Conservation (phyloP, 1,284 basidiomycete species). For the Ustanciosporium gigantosporum region DNA sequence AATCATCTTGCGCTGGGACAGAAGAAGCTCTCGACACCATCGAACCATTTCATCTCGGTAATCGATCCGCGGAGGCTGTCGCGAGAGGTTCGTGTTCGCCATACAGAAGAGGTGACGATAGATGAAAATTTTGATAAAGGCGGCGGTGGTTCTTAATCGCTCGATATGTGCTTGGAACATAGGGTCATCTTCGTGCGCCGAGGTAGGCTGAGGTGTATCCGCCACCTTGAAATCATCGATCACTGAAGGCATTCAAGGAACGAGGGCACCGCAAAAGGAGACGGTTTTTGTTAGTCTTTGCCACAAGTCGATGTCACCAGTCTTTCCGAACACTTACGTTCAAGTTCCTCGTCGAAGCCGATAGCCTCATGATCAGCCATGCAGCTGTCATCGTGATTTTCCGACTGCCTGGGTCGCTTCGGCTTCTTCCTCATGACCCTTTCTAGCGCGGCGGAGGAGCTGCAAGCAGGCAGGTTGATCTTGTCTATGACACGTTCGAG, state of each 20-base stretch:
- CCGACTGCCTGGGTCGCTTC: constrained; percentile 29
- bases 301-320: neutral
- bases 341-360: constrained; percentile 34
- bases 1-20: constrained; percentile 42
- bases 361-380: constrained; percentile 41
- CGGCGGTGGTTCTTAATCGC: constrained; percentile 30
- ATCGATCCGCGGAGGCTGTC: constrained; percentile 29
- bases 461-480: constrained; percentile 42
- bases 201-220: constrained; percentile 26
- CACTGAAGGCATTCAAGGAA: constrained; percentile 2
- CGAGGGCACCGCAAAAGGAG: neutral
- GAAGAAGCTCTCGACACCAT: constrained; percentile 36
- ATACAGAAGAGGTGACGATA: constrained; percentile 27
- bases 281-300: neutral
- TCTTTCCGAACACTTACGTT: constrained; percentile 3
- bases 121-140: constrained; percentile 42
- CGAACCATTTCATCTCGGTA: constrained; percentile 42
- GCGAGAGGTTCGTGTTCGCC: constrained; percentile 25
- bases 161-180: constrained; percentile 38
- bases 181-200: constrained; percentile 28
- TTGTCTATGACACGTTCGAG: constrained; percentile 41
- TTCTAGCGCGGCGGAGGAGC: constrained; percentile 26
- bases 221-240: constrained; percentile 30
- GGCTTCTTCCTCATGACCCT: constrained; percentile 38
- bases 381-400: constrained; percentile 35